A percentile compares a stretch with the other conserved stretches of the same genome.
Conservation (phyloP, 2,329 filamentous ascomycete genomes). For the Calonectria ilicicola region DNA sequence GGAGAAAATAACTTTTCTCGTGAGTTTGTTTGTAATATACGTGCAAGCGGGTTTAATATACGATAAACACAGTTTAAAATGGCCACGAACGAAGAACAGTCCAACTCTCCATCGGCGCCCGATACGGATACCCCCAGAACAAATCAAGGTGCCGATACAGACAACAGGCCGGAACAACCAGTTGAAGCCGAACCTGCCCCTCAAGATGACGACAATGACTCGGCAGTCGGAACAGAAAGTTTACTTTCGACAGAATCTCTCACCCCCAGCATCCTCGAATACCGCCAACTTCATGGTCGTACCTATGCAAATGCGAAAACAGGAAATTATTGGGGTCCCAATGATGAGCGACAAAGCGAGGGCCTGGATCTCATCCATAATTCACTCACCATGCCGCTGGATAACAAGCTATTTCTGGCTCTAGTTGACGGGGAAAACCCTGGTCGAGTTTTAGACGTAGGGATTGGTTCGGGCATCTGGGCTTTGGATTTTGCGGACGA, state of each 20-base stretch:
- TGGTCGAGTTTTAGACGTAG: not conserved
- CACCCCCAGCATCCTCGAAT: not conserved
- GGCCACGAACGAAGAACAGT: not conserved
- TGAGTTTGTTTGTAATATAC: not conserved
- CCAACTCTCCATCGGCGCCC: not conserved
- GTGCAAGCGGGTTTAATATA: not conserved
- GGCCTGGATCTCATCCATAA: slow-evolving; percentile 21
- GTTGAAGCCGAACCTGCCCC: not conserved
- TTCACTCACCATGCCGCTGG: not conserved
- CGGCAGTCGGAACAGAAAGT: not conserved
- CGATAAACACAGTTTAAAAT: not conserved
- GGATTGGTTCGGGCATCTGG: slow-evolving; percentile 24
- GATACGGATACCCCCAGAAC: not conserved
- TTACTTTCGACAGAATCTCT: not conserved
- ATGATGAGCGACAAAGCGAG: slow-evolving; percentile 22
- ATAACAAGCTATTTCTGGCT: slow-evolving; percentile 10
- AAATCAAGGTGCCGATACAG: not conserved
- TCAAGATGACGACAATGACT: not conserved
- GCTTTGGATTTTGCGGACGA: slow-evolving; percentile 37
- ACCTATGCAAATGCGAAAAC: not conserved
- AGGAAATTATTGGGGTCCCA: slow-evolving; percentile 14
- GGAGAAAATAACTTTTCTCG: not conserved
- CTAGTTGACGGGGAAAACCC: slow-evolving; percentile 3
- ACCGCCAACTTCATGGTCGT: not conserved
- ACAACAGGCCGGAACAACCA: not conserved